These are phyloP conservation scores for Tetrapisispora nanseiensis DNA, from an alignment of 805 yeast species.

Conservation along the genomic window DNA sequence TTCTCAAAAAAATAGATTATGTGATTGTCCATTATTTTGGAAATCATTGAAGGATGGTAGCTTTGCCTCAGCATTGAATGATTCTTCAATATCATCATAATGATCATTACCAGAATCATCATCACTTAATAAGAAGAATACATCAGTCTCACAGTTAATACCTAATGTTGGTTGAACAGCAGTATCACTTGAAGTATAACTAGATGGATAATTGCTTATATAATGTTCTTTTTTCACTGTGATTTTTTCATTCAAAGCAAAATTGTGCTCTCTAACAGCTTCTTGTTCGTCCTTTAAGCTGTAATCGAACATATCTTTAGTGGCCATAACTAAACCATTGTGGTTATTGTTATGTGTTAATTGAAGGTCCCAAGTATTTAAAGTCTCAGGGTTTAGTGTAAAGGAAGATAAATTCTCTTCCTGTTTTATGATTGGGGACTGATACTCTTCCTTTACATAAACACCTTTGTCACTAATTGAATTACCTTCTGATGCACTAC, in stretches of 20 bases:
- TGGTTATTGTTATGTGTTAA: not conserved
- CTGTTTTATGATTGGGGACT: not conserved
- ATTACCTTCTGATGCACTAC: not conserved
- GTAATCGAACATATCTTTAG: not conserved
- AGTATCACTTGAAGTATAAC: not conserved
- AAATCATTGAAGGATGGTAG: not conserved
- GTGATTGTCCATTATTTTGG: not conserved
- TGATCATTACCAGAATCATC: not conserved
- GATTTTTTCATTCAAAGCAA: not conserved
- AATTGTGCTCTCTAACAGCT: not conserved
- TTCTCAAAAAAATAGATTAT: not conserved
- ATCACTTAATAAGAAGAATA: not conserved
- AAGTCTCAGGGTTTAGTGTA: not conserved
- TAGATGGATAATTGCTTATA: not conserved
- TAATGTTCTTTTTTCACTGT: not conserved
- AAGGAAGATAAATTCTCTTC: not conserved
- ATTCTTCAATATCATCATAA: not conserved
- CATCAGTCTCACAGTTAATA: not conserved
- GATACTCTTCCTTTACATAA: not conserved
- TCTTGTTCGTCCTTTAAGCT: not conserved
- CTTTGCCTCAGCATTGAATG: not conserved
- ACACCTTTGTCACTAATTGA: not conserved
- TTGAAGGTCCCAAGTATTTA: conserved; percentile 3
- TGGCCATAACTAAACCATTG: not conserved
- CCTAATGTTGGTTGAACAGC: not conserved